phyloP scores from a whole-genome alignment of 2,329 filamentous ascomycete genomes.

The Trichoderma guizhouense region DNA sequence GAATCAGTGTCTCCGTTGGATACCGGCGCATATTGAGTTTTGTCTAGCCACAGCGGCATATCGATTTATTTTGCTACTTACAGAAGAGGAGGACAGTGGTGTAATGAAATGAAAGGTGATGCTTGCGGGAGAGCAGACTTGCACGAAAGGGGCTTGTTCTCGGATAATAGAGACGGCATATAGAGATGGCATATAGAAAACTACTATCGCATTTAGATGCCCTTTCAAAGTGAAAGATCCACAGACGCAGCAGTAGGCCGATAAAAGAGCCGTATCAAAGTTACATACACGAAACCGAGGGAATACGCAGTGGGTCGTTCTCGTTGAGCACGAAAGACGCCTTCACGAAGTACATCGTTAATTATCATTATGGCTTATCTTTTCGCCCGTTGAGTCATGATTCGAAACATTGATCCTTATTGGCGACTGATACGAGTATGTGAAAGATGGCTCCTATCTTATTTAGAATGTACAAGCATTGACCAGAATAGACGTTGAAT shows the following conservation, averaged over 20 bases:
- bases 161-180: neutral
- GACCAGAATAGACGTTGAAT: neutral
- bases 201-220: neutral
- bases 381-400: accelerated
- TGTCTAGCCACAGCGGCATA: neutral
- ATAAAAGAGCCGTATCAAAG: neutral
- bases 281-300: neutral
- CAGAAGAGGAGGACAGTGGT: too few relatives aligned
- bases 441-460: neutral
- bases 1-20: neutral
- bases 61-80: too few relatives aligned
- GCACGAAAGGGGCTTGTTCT: neutral
- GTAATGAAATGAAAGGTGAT: neutral
- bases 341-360: neutral
- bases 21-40: neutral
- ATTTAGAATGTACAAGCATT: neutral
- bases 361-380: neutral
- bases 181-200: neutral
- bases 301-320: neutral
- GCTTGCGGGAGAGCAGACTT: neutral
- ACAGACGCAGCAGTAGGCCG: neutral
- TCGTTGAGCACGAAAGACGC: neutral
- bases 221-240: neutral
- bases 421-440: neutral
- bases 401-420: neutral